phyloP scores from a whole-genome alignment of 2,329 filamentous ascomycete species.

The Albifimbria verrucaria region DNA sequence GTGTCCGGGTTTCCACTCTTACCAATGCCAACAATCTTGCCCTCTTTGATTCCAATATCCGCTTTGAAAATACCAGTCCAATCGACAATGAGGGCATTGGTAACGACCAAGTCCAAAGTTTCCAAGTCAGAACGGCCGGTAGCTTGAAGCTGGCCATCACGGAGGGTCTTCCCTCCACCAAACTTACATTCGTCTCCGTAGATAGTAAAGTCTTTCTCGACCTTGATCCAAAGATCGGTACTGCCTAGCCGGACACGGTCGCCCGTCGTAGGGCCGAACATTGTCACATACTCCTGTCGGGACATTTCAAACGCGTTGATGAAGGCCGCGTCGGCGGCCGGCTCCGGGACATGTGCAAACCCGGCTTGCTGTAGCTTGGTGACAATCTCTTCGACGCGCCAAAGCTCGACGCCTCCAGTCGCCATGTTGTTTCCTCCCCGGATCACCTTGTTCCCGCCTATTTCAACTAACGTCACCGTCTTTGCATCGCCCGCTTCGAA shows the following conservation, averaged over 20 bases:
- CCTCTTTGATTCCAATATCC: slow-evolving; percentile 89
- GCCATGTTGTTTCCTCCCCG: slow-evolving; percentile 81
- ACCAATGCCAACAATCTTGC: slow-evolving; percentile 81
- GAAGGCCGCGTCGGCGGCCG: slow-evolving; percentile 47
- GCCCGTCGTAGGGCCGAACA: slow-evolving; percentile 91
- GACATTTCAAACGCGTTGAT: slow-evolving; percentile 69
- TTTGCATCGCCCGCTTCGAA: slow-evolving; percentile 93
- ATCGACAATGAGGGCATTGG: slow-evolving; percentile 87
- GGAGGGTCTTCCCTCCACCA: slow-evolving; percentile 87
- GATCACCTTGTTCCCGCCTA: slow-evolving; percentile 76
- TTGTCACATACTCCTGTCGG: slow-evolving; percentile 72
- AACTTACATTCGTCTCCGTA: slow-evolving; percentile 96
- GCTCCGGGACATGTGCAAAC: slow-evolving; percentile 74
- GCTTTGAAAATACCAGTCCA: slow-evolving; percentile 94
- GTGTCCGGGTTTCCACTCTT: slow-evolving; percentile 97
- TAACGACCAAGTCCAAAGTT: slow-evolving; percentile 79
- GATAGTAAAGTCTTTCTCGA: slow-evolving; percentile 79
- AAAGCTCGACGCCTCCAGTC: slow-evolving; percentile 64
- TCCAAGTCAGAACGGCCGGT: slow-evolving; percentile 70
- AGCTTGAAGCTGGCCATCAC: slow-evolving; percentile 95
- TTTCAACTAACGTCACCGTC: slow-evolving; percentile 86
- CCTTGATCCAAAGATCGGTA: slow-evolving; percentile 86
- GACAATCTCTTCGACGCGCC: slow-evolving; percentile 63
- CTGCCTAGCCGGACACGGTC: slow-evolving; percentile 78
- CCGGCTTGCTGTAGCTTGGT: slow-evolving; percentile 65